Percentiles rank a stretch among this genome's conserved stretches.
Evolutionary conservation across 1,284 basidiomycete genomes (phyloP).

Genomic region (Amylostereum areolatum): DNA sequence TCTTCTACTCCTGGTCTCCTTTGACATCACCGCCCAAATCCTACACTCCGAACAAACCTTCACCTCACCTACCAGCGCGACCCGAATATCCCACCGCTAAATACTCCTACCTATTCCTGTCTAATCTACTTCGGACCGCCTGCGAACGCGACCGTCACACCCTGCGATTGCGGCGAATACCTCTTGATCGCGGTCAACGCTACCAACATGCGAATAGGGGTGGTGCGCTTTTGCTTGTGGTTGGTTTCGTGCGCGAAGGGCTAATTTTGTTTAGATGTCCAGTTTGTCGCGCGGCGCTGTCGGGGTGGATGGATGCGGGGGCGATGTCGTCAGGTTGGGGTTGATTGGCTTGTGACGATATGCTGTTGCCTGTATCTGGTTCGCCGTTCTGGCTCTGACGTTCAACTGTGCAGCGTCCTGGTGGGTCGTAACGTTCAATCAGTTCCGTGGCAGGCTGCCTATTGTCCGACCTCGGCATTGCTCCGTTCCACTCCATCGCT

Average conservation of each 20-base stretch:
- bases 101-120: constrained; percentile 59
- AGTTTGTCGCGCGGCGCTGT: constrained; percentile 32
- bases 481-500: too few species aligned
- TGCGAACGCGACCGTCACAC: constrained; percentile 67
- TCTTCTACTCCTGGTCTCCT: background rate
- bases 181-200: constrained; percentile 69
- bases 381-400: too few species aligned
- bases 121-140: constrained; percentile 76
- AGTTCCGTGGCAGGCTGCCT: too few species aligned
- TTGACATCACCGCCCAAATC: background rate
- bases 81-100: constrained; percentile 22
- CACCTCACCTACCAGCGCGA: background rate
- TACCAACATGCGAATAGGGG: constrained; percentile 44
- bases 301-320: constrained; percentile 35
- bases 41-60: background rate
- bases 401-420: too few species aligned
- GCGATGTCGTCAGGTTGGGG: constrained; percentile 33
- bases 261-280: constrained; percentile 26
- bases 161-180: constrained; percentile 74
- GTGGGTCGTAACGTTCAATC: too few species aligned
- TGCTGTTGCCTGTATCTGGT: too few species aligned
- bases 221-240: constrained; percentile 18
- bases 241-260: background rate
- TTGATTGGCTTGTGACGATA: too few species aligned
- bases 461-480: too few species aligned